Evolutionary conservation across 441 rosid genomes (phyloP), one percentile per base, ranked within the genome.

Genomic region (Theobroma grandiflorum): DNA sequence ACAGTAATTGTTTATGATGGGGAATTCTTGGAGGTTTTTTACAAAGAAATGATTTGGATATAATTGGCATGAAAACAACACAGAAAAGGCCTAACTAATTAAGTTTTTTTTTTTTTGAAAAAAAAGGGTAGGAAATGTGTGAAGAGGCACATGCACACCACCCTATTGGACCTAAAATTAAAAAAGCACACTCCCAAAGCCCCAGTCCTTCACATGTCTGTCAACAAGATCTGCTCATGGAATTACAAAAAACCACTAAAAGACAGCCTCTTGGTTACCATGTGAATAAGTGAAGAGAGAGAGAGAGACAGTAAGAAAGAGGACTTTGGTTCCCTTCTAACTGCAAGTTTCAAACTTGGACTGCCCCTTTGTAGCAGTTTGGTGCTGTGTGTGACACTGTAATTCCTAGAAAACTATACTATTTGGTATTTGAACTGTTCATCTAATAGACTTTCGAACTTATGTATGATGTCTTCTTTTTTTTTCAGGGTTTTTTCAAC

Each of bases 161-260:
- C 82, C 83, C 71, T 68, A 84, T 83, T 79, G 88, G 87, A 78
- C 86, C 87, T 76, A 59, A 77, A 69, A 38, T 75, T 6, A 69
- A 79, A 85, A 78, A 33, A 31, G 31, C 31, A 58, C 49, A 43
- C 38, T 64, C 78, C 71, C 81, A 63, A 63, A 69, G 57, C 72
- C 80, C 66, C 82, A 79, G 82, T 31, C 79, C 86, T 80, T 87
- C 91, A 87, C 91, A 89, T 91, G 94, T 80, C 84, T 86, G 87
- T 81, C 87, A 83, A 87, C 81, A 78, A 85, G 88, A 86, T 87
- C 88, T 83, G 87, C 74, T 75, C 72, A 69, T 77, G 86, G 79
- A 84, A 72, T 85, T 81, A 74, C 79, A 73, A 78, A 74, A 72
- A 77, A 59, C 37, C 80, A 75, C 89, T 78, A 80, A 42, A 80